These are phyloP conservation scores for Candida silvicultrix DNA, from an alignment of 805 yeast genomes.

Conservation along the genomic window DNA sequence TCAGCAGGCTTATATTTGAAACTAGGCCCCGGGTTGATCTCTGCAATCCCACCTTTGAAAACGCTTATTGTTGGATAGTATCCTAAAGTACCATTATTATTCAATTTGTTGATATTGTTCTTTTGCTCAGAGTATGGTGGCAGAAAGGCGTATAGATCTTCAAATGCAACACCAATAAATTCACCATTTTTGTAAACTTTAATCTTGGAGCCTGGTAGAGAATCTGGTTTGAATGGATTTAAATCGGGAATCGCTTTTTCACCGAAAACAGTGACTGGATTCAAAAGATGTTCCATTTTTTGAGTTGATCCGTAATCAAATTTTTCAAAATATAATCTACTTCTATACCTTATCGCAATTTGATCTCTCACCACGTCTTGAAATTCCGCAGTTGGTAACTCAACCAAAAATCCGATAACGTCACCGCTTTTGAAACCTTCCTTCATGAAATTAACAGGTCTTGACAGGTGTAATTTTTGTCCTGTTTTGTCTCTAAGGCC, in stretches of 20 bases:
- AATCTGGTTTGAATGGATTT: slow-evolving; percentile 39
- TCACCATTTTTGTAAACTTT: slow-evolving; percentile 75
- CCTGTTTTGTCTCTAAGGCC: slow-evolving; percentile 80
- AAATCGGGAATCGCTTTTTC: slow-evolving; percentile 55
- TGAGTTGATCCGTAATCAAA: slow-evolving; percentile 70
- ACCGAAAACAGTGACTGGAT: slow-evolving; percentile 67
- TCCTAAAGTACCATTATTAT: slow-evolving; percentile 81
- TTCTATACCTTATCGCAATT: slow-evolving; percentile 78
- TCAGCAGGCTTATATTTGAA: slow-evolving; percentile 41
- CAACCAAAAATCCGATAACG: slow-evolving; percentile 69
- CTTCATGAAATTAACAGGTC: slow-evolving; percentile 51
- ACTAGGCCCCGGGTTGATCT: slow-evolving; percentile 62
- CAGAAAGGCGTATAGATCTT: slow-evolving; percentile 62
- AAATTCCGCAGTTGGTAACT: slow-evolving; percentile 48
- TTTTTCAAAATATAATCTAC: slow-evolving; percentile 74
- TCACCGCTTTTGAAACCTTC: slow-evolving; percentile 70
- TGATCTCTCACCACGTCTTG: slow-evolving; percentile 69
- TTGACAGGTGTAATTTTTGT: slow-evolving; percentile 67
- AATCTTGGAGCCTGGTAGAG: slow-evolving; percentile 51
- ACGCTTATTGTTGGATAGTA: slow-evolving; percentile 89
- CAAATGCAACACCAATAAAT: slow-evolving; percentile 57
- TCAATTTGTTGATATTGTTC: slow-evolving; percentile 35
- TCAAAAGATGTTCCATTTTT: slow-evolving; percentile 65
- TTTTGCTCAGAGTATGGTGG: slow-evolving; percentile 68
- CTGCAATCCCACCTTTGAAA: slow-evolving; percentile 71